Base-by-base conservation (phyloP, 1,284 basidiomycete species). In the Cutaneotrichosporon sp. region DNA sequence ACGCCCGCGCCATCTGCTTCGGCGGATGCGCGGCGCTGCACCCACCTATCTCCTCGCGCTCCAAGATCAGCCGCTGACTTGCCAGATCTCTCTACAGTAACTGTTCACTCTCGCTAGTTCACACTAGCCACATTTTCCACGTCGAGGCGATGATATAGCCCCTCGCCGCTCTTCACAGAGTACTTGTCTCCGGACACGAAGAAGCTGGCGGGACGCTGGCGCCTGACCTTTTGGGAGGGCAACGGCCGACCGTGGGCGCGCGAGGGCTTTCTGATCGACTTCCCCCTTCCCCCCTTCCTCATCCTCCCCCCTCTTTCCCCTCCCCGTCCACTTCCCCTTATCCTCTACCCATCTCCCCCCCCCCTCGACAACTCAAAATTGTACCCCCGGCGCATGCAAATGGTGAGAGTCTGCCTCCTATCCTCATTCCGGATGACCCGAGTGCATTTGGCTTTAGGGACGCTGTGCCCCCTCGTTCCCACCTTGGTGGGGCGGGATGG, bases 371-470 rank as follows among this genome's bases (percentile, higher is more conserved):
- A 22, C 36, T 24, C n/a, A n/a, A n/a, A n/a, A n/a, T n/a, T 43
- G 25, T 36, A 45, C 25, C 22, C n/a, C 4, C 29, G 14, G 20
- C 38, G 43, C 34, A 29, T 43, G 42, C 42, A 45, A 55, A 55
- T 45, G 38, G 54, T 55, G 42, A 55, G 54, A 29, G 31, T 43
- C 20, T 53, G n/a, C 47, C 33, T 31, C n/a, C 49, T 50, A 11
- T 18, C 50, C 6, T 33, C 33, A 5, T n/a, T n/a, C 42, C 49
- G 64, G 76, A 78, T 78, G 76, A 78, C 76, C 74, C 56, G 76
- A 78, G 76, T 78, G 76, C 76, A 78, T 78, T 78, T 78, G 76
- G 76, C 76, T 78, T 76, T 73, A 78, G 72, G 75, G 70, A 29
- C 67, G 62, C 54, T 38, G 27, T 24, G 56, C 51, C 24, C 58